Base-by-base conservation (phyloP, 495 filamentous ascomycete genomes). In the Saxophila tyrrhenica region DNA sequence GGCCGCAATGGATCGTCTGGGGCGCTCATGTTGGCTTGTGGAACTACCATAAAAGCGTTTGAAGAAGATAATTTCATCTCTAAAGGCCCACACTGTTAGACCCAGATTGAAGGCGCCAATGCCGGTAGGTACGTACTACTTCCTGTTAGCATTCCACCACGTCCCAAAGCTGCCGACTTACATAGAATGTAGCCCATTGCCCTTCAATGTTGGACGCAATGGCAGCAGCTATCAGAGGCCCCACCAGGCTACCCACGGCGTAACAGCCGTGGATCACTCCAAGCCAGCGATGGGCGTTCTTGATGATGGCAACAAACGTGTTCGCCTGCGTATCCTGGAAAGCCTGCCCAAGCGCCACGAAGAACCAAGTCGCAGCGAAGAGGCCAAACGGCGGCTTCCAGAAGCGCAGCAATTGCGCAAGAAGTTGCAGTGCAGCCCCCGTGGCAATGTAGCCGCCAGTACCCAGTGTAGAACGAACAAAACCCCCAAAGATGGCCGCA, bases 241-340 rank as follows among this genome's bases (percentile, higher is more conserved):
- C 68, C 5, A 78, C 66, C 2, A 81, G 65, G 15, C 71, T 73
- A 0, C 77, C 77, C 0, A 74, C 66, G 21, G 74, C 75, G 50
- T 78, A 81, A 64, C 74, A 71, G 38, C 73, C 74, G 62, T 81
- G 77, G 17, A 80, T 75, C 50, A 78, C 69, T 7, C 75, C 76
- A 2, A 81, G 63, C 77, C 77, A 80, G 24, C 76, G 65, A 54
- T 81, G 77, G 3, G 74, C 68, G 25, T 67, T 69, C 21, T 66
- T 64, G 17, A 72, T 64, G 9, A 66, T 69, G 46, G 72, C 67
- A 0, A 75, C 75, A 55, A 73, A 44, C 3, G 72, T 73, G 48
- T 79, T 80, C 16, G 71, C 67, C 48, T 78, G 72, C 5, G 77
- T 68, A 56, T 81, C 77, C 47, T 78, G 72, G 52, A 73, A 75